These are phyloP conservation scores for Echria macrotheca DNA, from an alignment of 495 filamentous ascomycete species.

Conservation along the genomic window DNA sequence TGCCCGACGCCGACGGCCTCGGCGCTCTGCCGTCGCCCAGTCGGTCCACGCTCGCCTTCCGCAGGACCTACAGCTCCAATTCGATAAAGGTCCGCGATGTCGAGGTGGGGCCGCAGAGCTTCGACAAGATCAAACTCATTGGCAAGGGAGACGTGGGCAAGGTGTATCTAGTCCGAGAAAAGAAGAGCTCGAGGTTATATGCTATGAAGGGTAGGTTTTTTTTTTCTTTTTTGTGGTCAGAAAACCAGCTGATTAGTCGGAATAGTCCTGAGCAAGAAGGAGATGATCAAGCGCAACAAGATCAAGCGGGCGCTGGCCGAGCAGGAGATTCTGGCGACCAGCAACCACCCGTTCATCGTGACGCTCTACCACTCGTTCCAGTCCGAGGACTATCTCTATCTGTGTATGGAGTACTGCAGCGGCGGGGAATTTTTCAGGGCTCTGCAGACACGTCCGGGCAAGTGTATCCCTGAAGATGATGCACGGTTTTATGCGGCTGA, in stretches of 20 bases:
- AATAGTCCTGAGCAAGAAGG: constrained; percentile 98
- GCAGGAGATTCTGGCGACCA: constrained; percentile 96
- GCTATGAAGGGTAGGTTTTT: constrained; percentile 84
- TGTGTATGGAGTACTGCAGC: constrained; percentile 99
- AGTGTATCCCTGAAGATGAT: constrained; percentile 94
- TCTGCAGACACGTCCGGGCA: constrained; percentile 91
- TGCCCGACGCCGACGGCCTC: constrained; percentile 25
- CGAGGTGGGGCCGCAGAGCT: constrained; percentile 90
- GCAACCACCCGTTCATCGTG: constrained; percentile 98
- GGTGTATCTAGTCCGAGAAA: constrained; percentile 94
- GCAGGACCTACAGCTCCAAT: constrained; percentile 96
- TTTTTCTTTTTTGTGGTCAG: neutral
- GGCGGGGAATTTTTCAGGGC: constrained; percentile 98
- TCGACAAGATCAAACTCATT: constrained; percentile 99
- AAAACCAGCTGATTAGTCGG: constrained; percentile 29
- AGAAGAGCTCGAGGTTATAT: constrained; percentile 91
- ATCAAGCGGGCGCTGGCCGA: constrained; percentile 97
- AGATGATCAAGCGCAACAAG: constrained; percentile 99
- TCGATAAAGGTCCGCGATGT: constrained; percentile 97
- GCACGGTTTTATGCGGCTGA: constrained; percentile 96
- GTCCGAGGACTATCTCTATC: constrained; percentile 94
- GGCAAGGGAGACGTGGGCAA: constrained; percentile 98
- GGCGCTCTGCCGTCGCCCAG: constrained; percentile 41
- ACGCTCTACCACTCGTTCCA: constrained; percentile 98
- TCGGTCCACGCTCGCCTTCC: constrained; percentile 61